These are phyloP conservation scores for Homolaphlyctis polyrhiza DNA, from an alignment of 371 early-diverging fungal species.

Conservation along the genomic window DNA sequence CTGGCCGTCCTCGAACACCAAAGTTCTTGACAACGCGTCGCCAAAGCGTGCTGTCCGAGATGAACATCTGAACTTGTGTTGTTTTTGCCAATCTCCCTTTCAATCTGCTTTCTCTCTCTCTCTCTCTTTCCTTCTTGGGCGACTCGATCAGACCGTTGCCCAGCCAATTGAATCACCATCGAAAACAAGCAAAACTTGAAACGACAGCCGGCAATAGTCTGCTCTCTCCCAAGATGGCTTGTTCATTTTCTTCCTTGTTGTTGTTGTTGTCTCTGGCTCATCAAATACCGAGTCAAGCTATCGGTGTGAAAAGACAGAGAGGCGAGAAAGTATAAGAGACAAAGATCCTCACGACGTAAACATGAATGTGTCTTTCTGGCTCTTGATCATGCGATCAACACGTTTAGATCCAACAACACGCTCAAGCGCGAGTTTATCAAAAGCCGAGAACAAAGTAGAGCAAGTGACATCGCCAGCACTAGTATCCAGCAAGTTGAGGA, in stretches of 20 bases:
- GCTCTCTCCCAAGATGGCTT: no score
- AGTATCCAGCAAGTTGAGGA: conserved; percentile 58
- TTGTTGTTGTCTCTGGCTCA: no score
- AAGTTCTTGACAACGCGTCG: background rate
- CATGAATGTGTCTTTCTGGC: conserved; percentile 46
- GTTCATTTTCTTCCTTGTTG: no score
- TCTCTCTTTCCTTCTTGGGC: no score
- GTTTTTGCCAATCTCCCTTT: background rate
- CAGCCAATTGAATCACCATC: no score
- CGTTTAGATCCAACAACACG: conserved; percentile 81
- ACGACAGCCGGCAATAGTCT: no score
- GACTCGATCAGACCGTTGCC: background rate
- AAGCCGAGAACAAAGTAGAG: conserved; percentile 71
- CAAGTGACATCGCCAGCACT: conserved; percentile 13
- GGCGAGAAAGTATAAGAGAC: no score
- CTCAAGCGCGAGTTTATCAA: conserved; percentile 81
- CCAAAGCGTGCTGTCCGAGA: background rate
- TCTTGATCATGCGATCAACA: conserved; percentile 67
- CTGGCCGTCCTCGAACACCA: background rate
- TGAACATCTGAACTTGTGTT: background rate
- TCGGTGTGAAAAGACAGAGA: no score
- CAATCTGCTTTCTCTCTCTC: background rate
- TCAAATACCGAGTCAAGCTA: no score
- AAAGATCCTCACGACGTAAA: conserved; percentile 35
- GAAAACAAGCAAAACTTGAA: no score